Percentiles rank a stretch among this genome's conserved stretches.
phyloP scores from a whole-genome alignment of 768 basidiomycete species.

The Ramaria sp. region DNA sequence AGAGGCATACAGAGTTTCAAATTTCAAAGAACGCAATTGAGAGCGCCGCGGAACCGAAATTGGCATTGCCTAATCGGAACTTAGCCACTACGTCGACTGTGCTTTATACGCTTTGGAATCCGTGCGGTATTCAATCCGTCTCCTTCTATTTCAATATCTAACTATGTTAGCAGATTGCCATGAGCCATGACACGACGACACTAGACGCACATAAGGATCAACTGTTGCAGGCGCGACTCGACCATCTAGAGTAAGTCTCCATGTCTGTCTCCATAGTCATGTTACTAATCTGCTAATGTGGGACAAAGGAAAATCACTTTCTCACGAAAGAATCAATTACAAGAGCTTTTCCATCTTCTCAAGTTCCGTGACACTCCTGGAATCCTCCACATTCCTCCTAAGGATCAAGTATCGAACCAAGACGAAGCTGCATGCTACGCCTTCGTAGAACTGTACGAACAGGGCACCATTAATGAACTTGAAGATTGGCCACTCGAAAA shows the following conservation, averaged over 20 bases:
- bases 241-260: slow-evolving; percentile 2
- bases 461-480: background rate
- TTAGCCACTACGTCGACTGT: background rate
- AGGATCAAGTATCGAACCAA: background rate
- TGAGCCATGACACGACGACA: background rate
- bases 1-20: background rate
- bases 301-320: background rate
- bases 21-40: background rate
- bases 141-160: background rate
- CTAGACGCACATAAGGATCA: slow-evolving; percentile 5
- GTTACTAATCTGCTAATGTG: background rate
- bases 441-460: slow-evolving; percentile 4
- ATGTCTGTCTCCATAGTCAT: background rate
- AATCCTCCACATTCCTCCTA: background rate
- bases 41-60: background rate
- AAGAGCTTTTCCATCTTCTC: slow-evolving; percentile 5
- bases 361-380: slow-evolving; percentile 1
- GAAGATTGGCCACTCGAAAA: slow-evolving; percentile 2
- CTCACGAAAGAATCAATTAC: background rate
- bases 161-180: background rate
- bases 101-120: background rate
- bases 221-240: slow-evolving; percentile 1
- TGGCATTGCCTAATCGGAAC: background rate
- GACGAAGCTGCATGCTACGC: slow-evolving; percentile 3
- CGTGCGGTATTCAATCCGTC: background rate